These are phyloP conservation scores for Trichosporon ovoides DNA, from an alignment of 1,284 basidiomycete genomes.

Conservation along the genomic window DNA sequence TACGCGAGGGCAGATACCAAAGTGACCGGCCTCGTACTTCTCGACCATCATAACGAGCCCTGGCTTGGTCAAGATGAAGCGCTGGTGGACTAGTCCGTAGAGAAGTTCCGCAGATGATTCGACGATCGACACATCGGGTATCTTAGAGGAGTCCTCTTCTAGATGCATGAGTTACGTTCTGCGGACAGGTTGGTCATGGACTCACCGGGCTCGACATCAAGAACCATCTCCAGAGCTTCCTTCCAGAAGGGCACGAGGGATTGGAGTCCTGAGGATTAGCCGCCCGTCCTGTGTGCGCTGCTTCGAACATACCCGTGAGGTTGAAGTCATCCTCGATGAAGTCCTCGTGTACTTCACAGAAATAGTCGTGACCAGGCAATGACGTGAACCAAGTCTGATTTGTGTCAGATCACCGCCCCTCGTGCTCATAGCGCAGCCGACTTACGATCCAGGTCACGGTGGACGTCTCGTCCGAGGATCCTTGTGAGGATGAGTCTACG, in stretches of 20 bases:
- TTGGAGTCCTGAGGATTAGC: conserved; percentile 63
- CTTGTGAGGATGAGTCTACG: conserved; percentile 46
- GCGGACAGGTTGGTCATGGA: background rate
- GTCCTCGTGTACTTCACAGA: conserved; percentile 94
- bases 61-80: conserved; percentile 90
- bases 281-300: background rate
- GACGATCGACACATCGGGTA: conserved; percentile 87
- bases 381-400: conserved; percentile 81
- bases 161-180: conserved; percentile 11
- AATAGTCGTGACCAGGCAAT: conserved; percentile 97
- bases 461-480: conserved; percentile 47
- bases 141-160: conserved; percentile 83
- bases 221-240: conserved; percentile 99
- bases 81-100: conserved; percentile 95
- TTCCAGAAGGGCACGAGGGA: conserved; percentile 95
- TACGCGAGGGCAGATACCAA: conserved; percentile 92
- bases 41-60: conserved; percentile 97
- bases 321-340: conserved; percentile 99
- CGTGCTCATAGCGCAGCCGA: background rate
- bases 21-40: conserved; percentile 89
- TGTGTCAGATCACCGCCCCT: background rate
- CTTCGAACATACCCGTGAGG: conserved; percentile 59
- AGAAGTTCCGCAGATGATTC: conserved; percentile 96
- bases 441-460: conserved; percentile 50
- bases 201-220: conserved; percentile 97